Evolutionary conservation across 306 rosid genomes (phyloP).

Genomic region (Purshia tridentata): DNA sequence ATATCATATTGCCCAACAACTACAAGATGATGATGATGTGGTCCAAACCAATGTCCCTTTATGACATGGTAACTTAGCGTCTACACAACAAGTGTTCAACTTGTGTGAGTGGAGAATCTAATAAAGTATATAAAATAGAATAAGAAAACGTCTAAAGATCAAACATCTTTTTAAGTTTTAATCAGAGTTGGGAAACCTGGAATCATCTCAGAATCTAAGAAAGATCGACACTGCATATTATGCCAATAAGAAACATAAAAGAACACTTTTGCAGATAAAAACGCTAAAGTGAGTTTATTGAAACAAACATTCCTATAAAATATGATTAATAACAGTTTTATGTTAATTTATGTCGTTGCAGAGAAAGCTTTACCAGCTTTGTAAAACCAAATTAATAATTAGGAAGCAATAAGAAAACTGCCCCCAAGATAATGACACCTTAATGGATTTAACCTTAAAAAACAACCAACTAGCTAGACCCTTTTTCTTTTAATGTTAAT

Average conservation of each 20-base stretch:
- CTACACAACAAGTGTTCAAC: conserved; percentile 30
- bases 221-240: conserved; percentile 13
- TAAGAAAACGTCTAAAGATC: background rate
- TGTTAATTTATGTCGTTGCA: conserved; percentile 1
- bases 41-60: conserved; percentile 12
- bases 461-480: no score
- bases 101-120: conserved; percentile 29
- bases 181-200: background rate
- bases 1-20: background rate
- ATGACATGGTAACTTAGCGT: conserved; percentile 9
- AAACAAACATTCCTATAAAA: background rate
- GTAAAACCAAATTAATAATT: no score
- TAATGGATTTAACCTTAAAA: no score
- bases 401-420: no score
- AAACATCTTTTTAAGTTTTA: background rate
- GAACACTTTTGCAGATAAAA: background rate
- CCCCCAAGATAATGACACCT: no score
- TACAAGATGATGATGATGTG: background rate
- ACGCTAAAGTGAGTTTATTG: background rate
- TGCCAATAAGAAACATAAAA: background rate
- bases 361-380: background rate
- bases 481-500: no score
- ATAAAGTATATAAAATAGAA: conserved; percentile 1
- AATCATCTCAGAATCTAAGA: conserved; percentile 19
- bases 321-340: background rate